A percentile compares a stretch with the other conserved stretches of the same genome.
Evolutionary conservation across 495 filamentous ascomycete species (phyloP).

Genomic region (Neurospora sublineolata): DNA sequence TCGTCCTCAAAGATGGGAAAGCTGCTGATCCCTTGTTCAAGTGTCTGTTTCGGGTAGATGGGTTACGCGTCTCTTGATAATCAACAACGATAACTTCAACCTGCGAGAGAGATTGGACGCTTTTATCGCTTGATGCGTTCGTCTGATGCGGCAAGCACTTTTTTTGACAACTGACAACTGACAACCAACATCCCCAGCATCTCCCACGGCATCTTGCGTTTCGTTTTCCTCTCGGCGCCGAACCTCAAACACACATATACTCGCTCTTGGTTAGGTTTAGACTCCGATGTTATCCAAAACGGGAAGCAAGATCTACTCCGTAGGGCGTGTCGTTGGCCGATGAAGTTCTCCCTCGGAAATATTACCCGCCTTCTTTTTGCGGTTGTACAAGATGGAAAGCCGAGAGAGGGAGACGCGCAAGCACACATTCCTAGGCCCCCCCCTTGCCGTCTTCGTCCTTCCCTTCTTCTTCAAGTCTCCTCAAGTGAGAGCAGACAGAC

Average conservation of each 20-base stretch:
- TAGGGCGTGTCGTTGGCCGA: background rate
- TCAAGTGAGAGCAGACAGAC: background rate
- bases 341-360: background rate
- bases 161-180: background rate
- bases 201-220: background rate
- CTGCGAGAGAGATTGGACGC: background rate
- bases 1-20: background rate
- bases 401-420: background rate
- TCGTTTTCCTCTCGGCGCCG: background rate
- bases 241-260: background rate
- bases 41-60: background rate
- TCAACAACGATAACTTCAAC: background rate
- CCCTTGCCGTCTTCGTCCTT: background rate
- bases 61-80: background rate
- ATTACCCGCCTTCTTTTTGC: background rate
- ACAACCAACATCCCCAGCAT: background rate
- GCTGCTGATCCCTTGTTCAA: background rate
- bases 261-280: background rate
- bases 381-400: background rate
- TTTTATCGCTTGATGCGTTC: background rate
- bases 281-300: background rate
- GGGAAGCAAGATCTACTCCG: background rate
- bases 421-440: background rate
- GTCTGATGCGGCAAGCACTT: background rate
- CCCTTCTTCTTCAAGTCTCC: background rate